Percentiles rank a stretch among this genome's conserved stretches.
These are phyloP conservation scores for Poa pratensis DNA, from an alignment of 176 grass and related monocot genomes.

Conservation along the genomic window DNA sequence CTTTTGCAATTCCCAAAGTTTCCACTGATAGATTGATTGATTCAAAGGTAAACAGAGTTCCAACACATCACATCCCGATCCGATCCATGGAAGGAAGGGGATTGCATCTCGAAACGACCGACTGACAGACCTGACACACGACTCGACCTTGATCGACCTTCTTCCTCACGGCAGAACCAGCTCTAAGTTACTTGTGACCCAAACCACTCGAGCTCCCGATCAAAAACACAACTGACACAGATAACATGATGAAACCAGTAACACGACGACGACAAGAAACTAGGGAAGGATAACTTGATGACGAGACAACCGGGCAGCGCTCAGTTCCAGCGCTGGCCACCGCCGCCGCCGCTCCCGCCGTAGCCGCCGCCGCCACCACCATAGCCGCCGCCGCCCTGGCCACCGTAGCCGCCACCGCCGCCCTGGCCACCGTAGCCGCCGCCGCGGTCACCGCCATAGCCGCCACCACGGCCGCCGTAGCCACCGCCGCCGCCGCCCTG, in stretches of 20 bases:
- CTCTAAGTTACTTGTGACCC: background rate
- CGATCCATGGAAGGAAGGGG: background rate
- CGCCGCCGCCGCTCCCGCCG: background rate
- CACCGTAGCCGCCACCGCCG: background rate
- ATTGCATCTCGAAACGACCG: constrained; percentile 6
- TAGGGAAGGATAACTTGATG: constrained; percentile 35
- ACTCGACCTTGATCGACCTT: background rate
- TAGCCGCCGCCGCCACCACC: background rate
- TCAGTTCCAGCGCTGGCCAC: constrained; percentile 30
- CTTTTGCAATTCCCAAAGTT: background rate
- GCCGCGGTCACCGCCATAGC: background rate
- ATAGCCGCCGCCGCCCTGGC: background rate
- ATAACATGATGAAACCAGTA: background rate
- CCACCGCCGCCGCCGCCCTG: background rate
- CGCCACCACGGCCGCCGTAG: background rate
- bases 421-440: background rate
- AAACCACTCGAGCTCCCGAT: constrained; percentile 26
- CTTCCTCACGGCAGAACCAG: constrained; percentile 17
- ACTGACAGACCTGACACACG: background rate
- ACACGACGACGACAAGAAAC: background rate
- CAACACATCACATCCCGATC: constrained; percentile 29
- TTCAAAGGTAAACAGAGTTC: background rate
- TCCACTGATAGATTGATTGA: background rate
- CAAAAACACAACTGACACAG: constrained; percentile 7
- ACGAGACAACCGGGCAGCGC: constrained; percentile 11